A percentile compares a stretch with the other conserved stretches of the same genome.
phyloP scores from a whole-genome alignment of 2,329 filamentous ascomycete genomes.

The Lecanicillium sp. region DNA sequence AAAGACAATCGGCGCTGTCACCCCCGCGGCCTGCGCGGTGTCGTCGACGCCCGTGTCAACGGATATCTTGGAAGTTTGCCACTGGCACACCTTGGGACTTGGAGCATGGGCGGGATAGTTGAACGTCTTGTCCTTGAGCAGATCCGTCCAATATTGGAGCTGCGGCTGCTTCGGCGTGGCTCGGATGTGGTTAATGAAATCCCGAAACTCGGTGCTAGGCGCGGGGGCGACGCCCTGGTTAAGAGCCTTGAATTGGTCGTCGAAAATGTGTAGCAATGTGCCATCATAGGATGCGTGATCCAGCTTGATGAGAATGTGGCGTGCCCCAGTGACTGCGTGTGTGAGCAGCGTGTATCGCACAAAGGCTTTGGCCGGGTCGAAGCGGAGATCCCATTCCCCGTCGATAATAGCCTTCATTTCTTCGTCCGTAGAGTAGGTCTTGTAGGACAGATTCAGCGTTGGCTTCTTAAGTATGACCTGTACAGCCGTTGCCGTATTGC shows the following conservation, averaged over 20 bases:
- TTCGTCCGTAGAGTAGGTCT: conserved; percentile 18
- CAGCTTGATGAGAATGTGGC: conserved; percentile 28
- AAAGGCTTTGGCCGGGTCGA: conserved; percentile 27
- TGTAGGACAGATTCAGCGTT: conserved; percentile 13
- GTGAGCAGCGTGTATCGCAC: conserved; percentile 28
- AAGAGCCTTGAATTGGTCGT: conserved; percentile 26
- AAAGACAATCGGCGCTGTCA: conserved; percentile 30
- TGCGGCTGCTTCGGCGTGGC: conserved; percentile 15
- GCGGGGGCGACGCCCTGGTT: conserved; percentile 15
- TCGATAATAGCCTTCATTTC: conserved; percentile 21
- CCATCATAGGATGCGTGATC: conserved; percentile 31
- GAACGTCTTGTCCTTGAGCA: conserved; percentile 2
- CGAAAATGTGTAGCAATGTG: conserved; percentile 31
- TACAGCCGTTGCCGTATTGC: no score
- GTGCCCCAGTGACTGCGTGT: conserved; percentile 17
- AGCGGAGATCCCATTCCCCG: conserved; percentile 21
- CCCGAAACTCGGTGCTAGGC: conserved; percentile 19
- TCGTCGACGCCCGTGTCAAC: conserved; percentile 15
- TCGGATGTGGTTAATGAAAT: conserved; percentile 22
- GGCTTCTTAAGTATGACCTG: conserved; percentile 19
- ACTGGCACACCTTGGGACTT: conserved; percentile 3
- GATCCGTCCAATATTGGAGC: conserved; percentile 20
- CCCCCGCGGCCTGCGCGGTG: conserved; percentile 19
- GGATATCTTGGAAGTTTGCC: neutral
- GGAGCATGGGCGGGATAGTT: conserved; percentile 10